Base-by-base conservation (phyloP, 441 rosid species). In the Jatropha podagrica region DNA sequence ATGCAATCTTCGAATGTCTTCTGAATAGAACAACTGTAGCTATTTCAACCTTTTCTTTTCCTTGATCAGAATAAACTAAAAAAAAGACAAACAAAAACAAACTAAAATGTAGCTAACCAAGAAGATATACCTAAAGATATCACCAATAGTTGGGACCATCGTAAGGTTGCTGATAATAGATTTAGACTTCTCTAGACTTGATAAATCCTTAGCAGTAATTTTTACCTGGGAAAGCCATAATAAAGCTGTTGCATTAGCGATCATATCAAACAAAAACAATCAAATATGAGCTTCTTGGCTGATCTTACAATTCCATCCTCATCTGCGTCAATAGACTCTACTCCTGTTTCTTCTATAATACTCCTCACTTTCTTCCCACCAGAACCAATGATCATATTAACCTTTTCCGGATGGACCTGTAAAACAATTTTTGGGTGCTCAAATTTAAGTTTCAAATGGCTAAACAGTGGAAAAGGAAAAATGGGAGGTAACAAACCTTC, bases 321-420 rank as follows among this genome's bases (percentile, higher is more conserved):
- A 74, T 96, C 83, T 64, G 97, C 83, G 80, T 96, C 98, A 79
- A 96, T 94, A 83, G 92, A 84, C 69, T 92, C 95, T 41, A 96
- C 97, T 79, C 99, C 99, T 69, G 95, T 89, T 81, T 94, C 99
- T 86, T 92, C 99, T 71, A 94, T 94, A 73, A 96, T 94, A 84
- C 98, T 92, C 84, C 86, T 96, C 65, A 96, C 92, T 85, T 94
- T 96, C 91, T 96, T 96, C 78, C 99, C 99, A 74, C 99, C 99
- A 82, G 97, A 70, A 82, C 99, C 98, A 73, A 96, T 94, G 76
- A 96, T 92, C 68, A 80, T 76, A 87, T 92, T 90, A 48, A 96
- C 81, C 86, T 94, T 96, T 77, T 87, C 87, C 60, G 95, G 95
- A 76, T 83, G 81, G 77, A 96, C 97, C 98, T 96, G 82, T 65